Base-by-base conservation (phyloP, 352 stramenopile genomes). In the Phytopythium montanum region DNA sequence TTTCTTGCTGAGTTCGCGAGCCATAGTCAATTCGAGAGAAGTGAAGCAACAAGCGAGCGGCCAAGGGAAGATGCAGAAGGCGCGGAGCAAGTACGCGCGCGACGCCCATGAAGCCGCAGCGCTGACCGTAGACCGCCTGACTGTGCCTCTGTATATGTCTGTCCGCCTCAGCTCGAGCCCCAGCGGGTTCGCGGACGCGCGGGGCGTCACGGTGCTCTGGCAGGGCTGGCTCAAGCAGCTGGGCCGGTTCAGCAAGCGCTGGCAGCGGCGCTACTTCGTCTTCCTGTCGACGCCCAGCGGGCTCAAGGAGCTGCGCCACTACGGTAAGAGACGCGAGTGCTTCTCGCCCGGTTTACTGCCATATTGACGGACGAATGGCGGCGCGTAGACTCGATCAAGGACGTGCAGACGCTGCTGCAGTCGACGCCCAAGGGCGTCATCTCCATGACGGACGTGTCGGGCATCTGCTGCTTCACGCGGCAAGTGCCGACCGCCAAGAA, bases 141-240 rank as follows among this genome's bases (percentile, higher is more conserved):
- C 9, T 19, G 8, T 4, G 21, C 10, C 19, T 60, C 25, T 39
- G 29, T 42, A 29, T 59, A 16, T n/a, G 3, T 41, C 26, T 28
- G 45, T 12, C 2, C n/a, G 48, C 2, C n/a, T 39, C 14, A 85
- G 76, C 67, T 82, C 75, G 36, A 82, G 74, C 54, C 66, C 69
- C 13, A 62, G 68, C n/a, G 76, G 71, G 39, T 85, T 85, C 58
- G 56, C 71, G 44, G 85, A 69, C 56, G 52, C 79, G 41, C 68
- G 71, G 23, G 75, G 82, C 33, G 74, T 88, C 46, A 85, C 78
- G 2, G 80, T 93, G 60, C 81, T 93, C 25, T 93, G 84, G 84
- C 79, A 91, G 50, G 84, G 84, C 58, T 93, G 84, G 84, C 75
- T 93, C 49, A 90, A 89, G 73, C 90, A 91, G 63, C 79, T 93